Percentiles rank a stretch among this genome's conserved stretches.
Evolutionary conservation across 805 yeast species (phyloP).

Genomic region (Groenewaldozyma salmanticensis): DNA sequence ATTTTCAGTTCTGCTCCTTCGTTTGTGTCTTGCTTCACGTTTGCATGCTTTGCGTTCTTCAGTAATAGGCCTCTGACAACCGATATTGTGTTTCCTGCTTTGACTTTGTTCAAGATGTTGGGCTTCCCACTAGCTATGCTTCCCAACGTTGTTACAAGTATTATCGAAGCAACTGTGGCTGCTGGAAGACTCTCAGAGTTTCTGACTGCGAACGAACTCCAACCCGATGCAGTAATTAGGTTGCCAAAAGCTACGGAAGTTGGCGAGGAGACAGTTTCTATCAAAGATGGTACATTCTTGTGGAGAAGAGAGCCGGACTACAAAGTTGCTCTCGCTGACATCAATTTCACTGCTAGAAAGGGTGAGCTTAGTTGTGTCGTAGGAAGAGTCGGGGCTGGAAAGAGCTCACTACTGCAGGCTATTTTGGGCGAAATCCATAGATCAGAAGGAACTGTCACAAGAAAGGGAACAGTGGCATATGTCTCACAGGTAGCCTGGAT

Average conservation of each 20-base stretch:
- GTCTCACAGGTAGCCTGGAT: slow-evolving; percentile 94
- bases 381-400: slow-evolving; percentile 87
- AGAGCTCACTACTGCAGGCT: slow-evolving; percentile 72
- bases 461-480: slow-evolving; percentile 76
- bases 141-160: slow-evolving; percentile 79
- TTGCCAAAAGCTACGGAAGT: slow-evolving; percentile 40
- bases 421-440: slow-evolving; percentile 76
- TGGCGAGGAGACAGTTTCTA: slow-evolving; percentile 51
- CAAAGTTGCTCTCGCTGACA: slow-evolving; percentile 48
- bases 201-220: slow-evolving; percentile 64
- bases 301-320: slow-evolving; percentile 58
- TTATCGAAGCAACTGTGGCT: slow-evolving; percentile 72
- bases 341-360: slow-evolving; percentile 59
- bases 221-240: slow-evolving; percentile 60
- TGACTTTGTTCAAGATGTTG: slow-evolving; percentile 59
- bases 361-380: slow-evolving; percentile 81
- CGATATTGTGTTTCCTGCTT: slow-evolving; percentile 71
- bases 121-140: slow-evolving; percentile 87
- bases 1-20: slow-evolving; percentile 86
- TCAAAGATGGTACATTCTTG: slow-evolving; percentile 30
- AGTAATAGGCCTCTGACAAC: slow-evolving; percentile 66
- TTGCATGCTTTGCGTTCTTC: slow-evolving; percentile 65
- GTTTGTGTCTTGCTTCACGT: slow-evolving; percentile 84
- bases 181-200: slow-evolving; percentile 55
- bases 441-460: slow-evolving; percentile 58